Base-by-base conservation (phyloP, 2,329 filamentous ascomycete species). In the Periconia digitata region DNA sequence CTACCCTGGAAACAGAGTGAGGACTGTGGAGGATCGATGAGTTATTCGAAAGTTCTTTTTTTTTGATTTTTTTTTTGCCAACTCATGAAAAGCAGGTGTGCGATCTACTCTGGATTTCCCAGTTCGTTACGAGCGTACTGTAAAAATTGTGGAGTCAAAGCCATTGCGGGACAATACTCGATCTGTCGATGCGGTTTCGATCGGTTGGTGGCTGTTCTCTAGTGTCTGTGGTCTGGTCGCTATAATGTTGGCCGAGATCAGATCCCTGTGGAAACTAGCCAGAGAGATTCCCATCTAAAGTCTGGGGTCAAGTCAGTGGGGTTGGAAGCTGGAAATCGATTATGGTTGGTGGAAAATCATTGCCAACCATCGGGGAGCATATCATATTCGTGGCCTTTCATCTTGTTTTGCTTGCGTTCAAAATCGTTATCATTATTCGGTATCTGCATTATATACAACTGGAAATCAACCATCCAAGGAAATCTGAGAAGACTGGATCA, bases 101-200 rank as follows among this genome's bases (percentile, higher is more conserved):
- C 22, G 22, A 7, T 44, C 24, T 1, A 39, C 48, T 16, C 58
- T 62, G 34, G 41, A 65, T 21, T 27, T 64, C n/a, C 60, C 53
- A n/a, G 55, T 69, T 2, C 51, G 44, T 22, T 53, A 38, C n/a
- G 49, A 51, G 27, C 27, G 10, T 32, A 3, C 8, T 32, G 27
- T 12, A 15, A 12, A 32, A 32, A 32, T 15, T 5, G 12, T 32
- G 27, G 5, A 32, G 10, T 13, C 27, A 12, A 13, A 10, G 4
- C 27, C 27, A 32, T 10, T 15, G 12, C 27, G n/a, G n/a, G n/a
- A n/a, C n/a, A n/a, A 32, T 32, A 13, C n/a, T 32, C 27, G 27
- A 32, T 15, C 5, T 32, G 10, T 32, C 27, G 27, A 32, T 4
- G 12, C 27, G 27, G 10, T 3, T 32, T 6, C n/a, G 12, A 4